phyloP scores from a whole-genome alignment of 352 stramenopile genomes.

The Phytophthora sojae region DNA sequence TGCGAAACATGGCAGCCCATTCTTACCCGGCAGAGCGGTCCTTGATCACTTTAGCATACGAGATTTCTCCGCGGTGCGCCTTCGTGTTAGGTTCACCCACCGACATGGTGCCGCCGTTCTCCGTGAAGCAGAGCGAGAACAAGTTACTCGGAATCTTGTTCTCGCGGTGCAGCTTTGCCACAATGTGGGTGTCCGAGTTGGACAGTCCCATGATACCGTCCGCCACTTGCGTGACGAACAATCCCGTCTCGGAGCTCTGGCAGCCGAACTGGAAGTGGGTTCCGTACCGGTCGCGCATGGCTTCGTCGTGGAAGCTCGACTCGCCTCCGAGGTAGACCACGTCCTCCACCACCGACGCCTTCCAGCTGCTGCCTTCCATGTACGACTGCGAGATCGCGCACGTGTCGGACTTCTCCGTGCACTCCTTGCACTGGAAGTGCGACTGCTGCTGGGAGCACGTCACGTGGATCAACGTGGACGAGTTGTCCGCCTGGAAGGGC shows the following conservation, averaged over 20 bases:
- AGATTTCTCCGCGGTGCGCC: constrained; percentile 61
- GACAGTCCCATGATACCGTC: constrained; percentile 88
- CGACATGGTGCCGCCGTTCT: constrained; percentile 73
- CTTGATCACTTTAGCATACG: constrained; percentile 62
- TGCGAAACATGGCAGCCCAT: background rate
- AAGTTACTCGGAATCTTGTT: constrained; percentile 85
- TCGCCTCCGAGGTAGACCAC: constrained; percentile 80
- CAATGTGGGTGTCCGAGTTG: constrained; percentile 76
- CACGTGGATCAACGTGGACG: constrained; percentile 75
- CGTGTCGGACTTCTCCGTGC: constrained; percentile 46
- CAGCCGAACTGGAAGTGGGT: constrained; percentile 88
- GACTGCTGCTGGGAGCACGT: constrained; percentile 53
- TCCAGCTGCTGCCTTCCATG: constrained; percentile 88
- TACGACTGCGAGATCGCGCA: constrained; percentile 84
- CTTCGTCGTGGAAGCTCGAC: constrained; percentile 51
- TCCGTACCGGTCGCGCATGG: constrained; percentile 67
- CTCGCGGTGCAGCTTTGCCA: constrained; percentile 77
- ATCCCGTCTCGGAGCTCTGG: constrained; percentile 72
- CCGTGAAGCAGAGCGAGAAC: constrained; percentile 82
- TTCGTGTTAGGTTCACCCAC: constrained; percentile 60
- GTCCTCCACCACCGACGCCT: constrained; percentile 82
- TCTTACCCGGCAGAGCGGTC: constrained; percentile 43
- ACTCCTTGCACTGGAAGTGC: constrained; percentile 73
- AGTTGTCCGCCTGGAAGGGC: constrained; percentile 65
- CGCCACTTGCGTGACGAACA: constrained; percentile 86